Conservation (phyloP, 2,329 filamentous ascomycete genomes). For the Hypoxylon sp. region DNA sequence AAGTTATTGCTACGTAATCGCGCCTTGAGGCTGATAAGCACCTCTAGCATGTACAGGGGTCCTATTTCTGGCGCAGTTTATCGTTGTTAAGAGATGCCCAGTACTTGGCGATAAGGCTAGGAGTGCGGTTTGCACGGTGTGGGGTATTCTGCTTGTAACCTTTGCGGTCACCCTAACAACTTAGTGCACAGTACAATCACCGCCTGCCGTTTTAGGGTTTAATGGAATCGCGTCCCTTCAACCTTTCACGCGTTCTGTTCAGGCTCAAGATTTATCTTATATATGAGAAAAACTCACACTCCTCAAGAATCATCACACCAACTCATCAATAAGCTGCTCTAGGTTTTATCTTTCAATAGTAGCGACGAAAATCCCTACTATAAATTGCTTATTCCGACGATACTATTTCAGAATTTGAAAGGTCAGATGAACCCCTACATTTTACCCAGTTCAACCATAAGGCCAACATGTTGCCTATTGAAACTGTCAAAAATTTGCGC, state of each 20-base stretch:
- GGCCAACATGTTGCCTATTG: no score
- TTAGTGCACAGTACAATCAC: conserved; percentile 10
- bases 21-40: conserved; percentile 10
- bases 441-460: neutral
- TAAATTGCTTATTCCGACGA: neutral
- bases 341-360: neutral
- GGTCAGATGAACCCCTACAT: conserved; percentile 7
- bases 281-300: neutral
- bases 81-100: neutral
- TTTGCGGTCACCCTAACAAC: no score
- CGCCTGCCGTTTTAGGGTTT: conserved; percentile 42
- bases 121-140: conserved; percentile 2
- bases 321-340: neutral
- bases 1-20: conserved; percentile 29
- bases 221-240: conserved; percentile 50
- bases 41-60: conserved; percentile 3
- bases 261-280: conserved; percentile 1
- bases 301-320: neutral
- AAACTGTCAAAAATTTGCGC: neutral
- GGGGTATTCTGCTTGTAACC: neutral
- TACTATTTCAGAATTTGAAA: neutral
- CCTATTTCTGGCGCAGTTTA: neutral
- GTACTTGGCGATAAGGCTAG: neutral
- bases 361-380: no score
- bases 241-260: conserved; percentile 41